Evolutionary conservation across 78 protist species (phyloP).

Genomic region (Tieghemostelium lacteum): DNA sequence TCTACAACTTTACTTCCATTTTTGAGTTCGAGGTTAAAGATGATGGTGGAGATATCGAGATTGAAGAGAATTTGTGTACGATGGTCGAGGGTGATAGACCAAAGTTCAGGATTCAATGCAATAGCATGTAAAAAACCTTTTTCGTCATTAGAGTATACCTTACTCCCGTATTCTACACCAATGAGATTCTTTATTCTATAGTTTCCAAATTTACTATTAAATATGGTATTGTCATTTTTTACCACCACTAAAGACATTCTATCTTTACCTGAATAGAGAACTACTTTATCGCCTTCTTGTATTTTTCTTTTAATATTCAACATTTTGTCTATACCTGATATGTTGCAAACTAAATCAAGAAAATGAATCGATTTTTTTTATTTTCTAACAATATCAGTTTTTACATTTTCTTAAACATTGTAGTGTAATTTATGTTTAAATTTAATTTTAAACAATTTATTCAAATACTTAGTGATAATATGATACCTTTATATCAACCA

Average conservation of each 20-base stretch:
- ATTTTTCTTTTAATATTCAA: constrained; percentile 23
- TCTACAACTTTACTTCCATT: constrained; percentile 90
- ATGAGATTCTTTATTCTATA: constrained; percentile 35
- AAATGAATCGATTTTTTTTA: background rate
- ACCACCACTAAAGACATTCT: constrained; percentile 12
- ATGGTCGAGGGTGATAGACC: constrained; percentile 86
- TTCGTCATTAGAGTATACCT: constrained; percentile 33
- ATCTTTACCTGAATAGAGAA: constrained; percentile 43
- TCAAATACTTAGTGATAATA: no score
- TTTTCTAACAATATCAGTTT: no score
- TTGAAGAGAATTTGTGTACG: constrained; percentile 93
- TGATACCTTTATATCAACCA: no score
- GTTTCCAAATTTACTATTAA: constrained; percentile 39
- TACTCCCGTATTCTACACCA: constrained; percentile 44
- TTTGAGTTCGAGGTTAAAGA: constrained; percentile 60
- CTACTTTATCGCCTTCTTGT: constrained; percentile 63
- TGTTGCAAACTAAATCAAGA: no score
- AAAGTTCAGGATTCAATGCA: constrained; percentile 84
- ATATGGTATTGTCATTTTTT: constrained; percentile 1
- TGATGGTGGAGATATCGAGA: constrained; percentile 86
- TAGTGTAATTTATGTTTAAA: no score
- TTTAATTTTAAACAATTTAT: no score
- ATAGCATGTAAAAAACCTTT: constrained; percentile 76
- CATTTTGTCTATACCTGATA: constrained; percentile 8
- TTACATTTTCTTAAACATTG: no score